Conservation (phyloP, 208 protist genomes). For the Trypanosoma lewisi region DNA sequence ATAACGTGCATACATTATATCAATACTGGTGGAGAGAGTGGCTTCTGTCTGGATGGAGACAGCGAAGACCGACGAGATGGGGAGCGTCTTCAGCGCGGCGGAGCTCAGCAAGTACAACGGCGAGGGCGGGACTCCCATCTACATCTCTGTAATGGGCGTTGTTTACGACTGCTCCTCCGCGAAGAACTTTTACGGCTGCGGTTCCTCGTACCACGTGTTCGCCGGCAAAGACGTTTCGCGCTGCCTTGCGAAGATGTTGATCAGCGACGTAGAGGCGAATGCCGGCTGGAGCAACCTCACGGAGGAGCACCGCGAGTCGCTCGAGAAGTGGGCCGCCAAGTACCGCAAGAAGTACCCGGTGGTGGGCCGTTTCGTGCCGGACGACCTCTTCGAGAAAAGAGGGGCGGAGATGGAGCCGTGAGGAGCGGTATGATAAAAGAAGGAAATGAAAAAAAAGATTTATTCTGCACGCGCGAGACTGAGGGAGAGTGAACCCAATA, state of each 20-base stretch:
- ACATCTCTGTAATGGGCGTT: conserved; percentile 75
- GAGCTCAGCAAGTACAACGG: conserved; percentile 54
- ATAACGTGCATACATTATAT: background rate
- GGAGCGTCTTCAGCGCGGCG: conserved; percentile 39
- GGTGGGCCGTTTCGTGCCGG: conserved; percentile 47
- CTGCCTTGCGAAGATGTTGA: conserved; percentile 80
- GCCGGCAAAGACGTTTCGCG: conserved; percentile 78
- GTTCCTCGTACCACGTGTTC: conserved; percentile 73
- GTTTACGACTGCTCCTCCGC: conserved; percentile 77
- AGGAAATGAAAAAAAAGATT: too few species aligned
- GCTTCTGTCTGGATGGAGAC: too few species aligned
- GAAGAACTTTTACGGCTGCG: conserved; percentile 72
- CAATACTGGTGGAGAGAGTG: background rate
- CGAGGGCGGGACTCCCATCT: conserved; percentile 41
- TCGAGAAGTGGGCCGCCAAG: conserved; percentile 77
- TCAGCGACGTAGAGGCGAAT: conserved; percentile 77
- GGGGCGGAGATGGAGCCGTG: conserved; percentile 46
- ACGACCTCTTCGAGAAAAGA: conserved; percentile 41
- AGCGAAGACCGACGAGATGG: background rate
- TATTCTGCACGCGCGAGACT: too few species aligned
- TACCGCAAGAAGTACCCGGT: conserved; percentile 77
- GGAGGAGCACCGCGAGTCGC: conserved; percentile 52
- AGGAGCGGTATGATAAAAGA: background rate
- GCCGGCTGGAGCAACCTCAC: conserved; percentile 67
- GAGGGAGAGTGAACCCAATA: too few species aligned